Evolutionary conservation across 352 stramenopile species (phyloP).

Genomic region (Globisporangium sylvaticum): DNA sequence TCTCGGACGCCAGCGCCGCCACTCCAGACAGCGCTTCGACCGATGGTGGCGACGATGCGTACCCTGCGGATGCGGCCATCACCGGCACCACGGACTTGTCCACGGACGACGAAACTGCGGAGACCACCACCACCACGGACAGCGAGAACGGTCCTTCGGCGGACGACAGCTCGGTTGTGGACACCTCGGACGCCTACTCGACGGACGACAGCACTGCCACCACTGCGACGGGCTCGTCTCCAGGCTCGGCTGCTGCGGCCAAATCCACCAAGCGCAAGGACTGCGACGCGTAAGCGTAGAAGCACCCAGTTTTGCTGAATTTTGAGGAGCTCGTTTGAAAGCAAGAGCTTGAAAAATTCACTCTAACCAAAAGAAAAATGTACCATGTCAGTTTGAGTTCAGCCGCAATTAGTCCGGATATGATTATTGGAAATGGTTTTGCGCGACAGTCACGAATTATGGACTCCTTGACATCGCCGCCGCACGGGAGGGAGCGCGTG

Average conservation of each 20-base stretch:
- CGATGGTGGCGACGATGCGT: background rate
- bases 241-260: background rate
- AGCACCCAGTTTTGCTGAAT: background rate
- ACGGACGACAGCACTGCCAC: background rate
- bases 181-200: background rate
- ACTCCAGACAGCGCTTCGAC: background rate
- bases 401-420: no score
- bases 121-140: background rate
- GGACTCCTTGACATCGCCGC: no score
- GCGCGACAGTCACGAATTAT: no score
- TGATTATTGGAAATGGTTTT: no score
- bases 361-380: no score
- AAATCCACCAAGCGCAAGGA: conserved; percentile 10
- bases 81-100: background rate
- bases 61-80: background rate
- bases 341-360: no score
- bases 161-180: background rate
- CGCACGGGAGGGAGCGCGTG: no score
- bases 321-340: no score
- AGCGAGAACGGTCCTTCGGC: background rate
- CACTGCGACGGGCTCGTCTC: background rate
- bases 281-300: conserved; percentile 12
- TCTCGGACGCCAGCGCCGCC: background rate
- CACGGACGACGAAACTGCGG: background rate
- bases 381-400: no score